Conservation (phyloP, 306 rosid species). For the Fragaria nilgerrensis region DNA sequence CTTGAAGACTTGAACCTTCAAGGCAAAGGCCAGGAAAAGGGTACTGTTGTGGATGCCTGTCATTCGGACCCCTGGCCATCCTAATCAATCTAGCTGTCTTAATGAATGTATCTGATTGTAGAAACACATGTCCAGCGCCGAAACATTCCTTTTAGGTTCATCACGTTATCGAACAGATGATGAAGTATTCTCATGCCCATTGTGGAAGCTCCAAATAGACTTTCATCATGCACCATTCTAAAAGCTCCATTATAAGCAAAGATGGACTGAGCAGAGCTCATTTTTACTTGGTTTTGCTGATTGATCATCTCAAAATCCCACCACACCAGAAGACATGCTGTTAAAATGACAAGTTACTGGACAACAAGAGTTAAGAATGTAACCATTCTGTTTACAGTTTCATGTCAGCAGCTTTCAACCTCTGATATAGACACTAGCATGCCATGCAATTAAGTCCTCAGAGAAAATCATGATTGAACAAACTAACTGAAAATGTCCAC, state of each 20-base stretch:
- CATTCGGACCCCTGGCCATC: not conserved
- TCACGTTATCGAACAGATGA: not conserved
- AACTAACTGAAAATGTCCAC: not conserved
- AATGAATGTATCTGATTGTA: not conserved
- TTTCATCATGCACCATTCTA: not conserved
- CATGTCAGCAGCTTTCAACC: not conserved
- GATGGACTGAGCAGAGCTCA: not conserved
- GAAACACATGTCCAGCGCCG: not conserved
- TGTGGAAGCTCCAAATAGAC: not conserved
- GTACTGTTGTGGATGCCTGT: not conserved
- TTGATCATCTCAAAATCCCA: not conserved
- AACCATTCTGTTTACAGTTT: not conserved
- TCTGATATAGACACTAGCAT: not conserved
- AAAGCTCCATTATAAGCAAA: not conserved
- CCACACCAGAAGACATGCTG: not conserved
- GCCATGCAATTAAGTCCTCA: not conserved
- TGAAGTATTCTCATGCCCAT: not conserved
- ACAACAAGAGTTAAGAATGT: not conserved
- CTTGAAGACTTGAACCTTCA: slow-evolving; percentile 24
- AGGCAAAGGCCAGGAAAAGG: slow-evolving; percentile 24
- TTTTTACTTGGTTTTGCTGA: not conserved
- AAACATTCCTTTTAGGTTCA: not conserved
- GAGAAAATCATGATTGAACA: too few species aligned
- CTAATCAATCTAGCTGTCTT: not conserved
- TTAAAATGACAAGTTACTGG: not conserved